Percentiles rank a stretch among this genome's conserved stretches.
phyloP scores from a whole-genome alignment of 2,329 filamentous ascomycete genomes.

The Westerdykella ornata region DNA sequence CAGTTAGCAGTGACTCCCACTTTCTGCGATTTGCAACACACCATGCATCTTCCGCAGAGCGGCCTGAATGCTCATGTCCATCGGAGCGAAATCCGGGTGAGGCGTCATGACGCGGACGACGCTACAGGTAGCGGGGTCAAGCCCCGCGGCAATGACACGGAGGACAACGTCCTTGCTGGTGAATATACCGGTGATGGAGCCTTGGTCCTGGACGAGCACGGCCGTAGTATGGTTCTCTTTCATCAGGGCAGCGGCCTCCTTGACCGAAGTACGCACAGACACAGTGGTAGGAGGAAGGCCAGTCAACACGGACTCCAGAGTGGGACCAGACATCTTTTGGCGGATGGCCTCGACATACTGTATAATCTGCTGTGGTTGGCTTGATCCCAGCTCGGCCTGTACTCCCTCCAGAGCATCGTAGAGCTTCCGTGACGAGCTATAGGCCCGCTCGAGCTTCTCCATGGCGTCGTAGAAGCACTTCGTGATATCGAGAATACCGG shows the following conservation, averaged over 20 bases:
- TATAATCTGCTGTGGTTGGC: conserved; percentile 96
- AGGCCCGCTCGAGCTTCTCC: conserved; percentile 97
- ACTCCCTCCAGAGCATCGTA: conserved; percentile 97
- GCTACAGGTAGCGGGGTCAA: conserved; percentile 91
- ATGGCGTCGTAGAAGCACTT: conserved; percentile 99
- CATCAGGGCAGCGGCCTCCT: conserved; percentile 91
- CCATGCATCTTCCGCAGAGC: conserved; percentile 98
- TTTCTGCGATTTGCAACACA: conserved; percentile 42
- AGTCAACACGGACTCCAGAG: conserved; percentile 86
- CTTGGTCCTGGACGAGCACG: conserved; percentile 91
- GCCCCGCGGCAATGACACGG: conserved; percentile 90
- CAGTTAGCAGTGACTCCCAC: conserved; percentile 10
- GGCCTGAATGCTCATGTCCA: conserved; percentile 98
- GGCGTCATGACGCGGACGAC: conserved; percentile 99
- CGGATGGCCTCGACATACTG: conserved; percentile 96
- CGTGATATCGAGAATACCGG: conserved; percentile 94
- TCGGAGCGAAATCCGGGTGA: conserved; percentile 95
- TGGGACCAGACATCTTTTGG: conserved; percentile 95
- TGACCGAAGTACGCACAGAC: conserved; percentile 90
- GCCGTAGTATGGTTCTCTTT: conserved; percentile 98
- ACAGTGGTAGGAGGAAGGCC: conserved; percentile 90
- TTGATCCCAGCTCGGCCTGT: conserved; percentile 90
- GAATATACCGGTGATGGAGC: conserved; percentile 96
- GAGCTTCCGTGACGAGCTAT: conserved; percentile 93
- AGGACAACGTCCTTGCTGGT: conserved; percentile 99